A percentile compares a stretch with the other conserved stretches of the same genome.
These are phyloP conservation scores for Erodium moschatum DNA, from an alignment of 441 rosid genomes.

Conservation along the genomic window DNA sequence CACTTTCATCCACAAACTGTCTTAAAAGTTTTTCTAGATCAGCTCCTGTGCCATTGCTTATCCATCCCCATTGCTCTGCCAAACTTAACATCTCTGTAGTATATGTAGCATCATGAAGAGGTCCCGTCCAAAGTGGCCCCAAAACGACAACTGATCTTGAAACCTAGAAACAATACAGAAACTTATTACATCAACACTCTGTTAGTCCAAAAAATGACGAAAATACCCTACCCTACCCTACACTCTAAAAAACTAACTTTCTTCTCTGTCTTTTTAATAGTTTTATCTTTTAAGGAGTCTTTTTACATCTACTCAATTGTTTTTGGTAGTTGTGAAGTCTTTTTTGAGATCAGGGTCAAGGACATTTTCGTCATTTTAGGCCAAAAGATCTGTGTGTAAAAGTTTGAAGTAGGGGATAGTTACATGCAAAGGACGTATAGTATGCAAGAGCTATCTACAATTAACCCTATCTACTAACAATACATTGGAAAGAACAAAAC, in stretches of 20 bases:
- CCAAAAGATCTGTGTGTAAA: no score
- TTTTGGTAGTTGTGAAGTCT: no score
- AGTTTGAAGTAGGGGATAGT: no score
- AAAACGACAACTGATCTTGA: slow-evolving; percentile 45
- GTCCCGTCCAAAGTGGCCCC: slow-evolving; percentile 85
- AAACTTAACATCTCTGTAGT: slow-evolving; percentile 50
- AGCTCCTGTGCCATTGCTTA: slow-evolving; percentile 41
- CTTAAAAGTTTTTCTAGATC: slow-evolving; percentile 60
- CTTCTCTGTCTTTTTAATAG: no score
- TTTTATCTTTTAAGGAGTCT: no score
- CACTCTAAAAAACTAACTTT: no score
- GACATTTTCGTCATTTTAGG: not conserved
- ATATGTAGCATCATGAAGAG: slow-evolving; percentile 56
- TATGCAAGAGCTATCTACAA: not conserved
- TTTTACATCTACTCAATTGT: no score
- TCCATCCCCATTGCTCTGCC: slow-evolving; percentile 69
- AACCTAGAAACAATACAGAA: slow-evolving; percentile 27
- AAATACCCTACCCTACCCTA: no score
- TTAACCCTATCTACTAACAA: not conserved
- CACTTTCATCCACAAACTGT: slow-evolving; percentile 69
- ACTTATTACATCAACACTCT: slow-evolving; percentile 3
- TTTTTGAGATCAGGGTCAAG: no score
- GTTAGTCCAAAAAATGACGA: no score
- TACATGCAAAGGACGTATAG: not conserved
- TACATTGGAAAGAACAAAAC: not conserved